Conservation (phyloP, 768 basidiomycete species). For the Termitomyces sp. region DNA sequence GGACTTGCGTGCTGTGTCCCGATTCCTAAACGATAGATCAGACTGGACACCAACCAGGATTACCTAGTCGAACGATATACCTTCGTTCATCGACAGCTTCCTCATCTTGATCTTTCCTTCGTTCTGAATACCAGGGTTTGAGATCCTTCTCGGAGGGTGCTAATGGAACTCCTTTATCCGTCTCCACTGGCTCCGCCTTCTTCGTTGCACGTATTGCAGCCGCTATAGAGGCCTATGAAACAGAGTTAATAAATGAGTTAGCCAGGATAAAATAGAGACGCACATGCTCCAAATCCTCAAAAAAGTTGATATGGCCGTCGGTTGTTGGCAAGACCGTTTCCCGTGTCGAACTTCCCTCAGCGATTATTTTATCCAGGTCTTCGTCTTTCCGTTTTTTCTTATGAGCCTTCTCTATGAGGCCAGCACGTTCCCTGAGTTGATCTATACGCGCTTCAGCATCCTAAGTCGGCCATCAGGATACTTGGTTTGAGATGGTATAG, state of each 20-base stretch:
- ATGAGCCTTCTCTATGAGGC: constrained; percentile 25
- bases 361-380: constrained; percentile 32
- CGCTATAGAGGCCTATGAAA: constrained; percentile 38
- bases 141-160: constrained; percentile 76
- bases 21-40: constrained; percentile 37
- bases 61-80: constrained; percentile 20
- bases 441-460: constrained; percentile 80
- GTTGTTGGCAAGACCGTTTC: constrained; percentile 40
- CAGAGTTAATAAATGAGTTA: not conserved
- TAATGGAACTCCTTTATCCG: constrained; percentile 69
- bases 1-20: constrained; percentile 61
- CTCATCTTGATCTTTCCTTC: constrained; percentile 7
- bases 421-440: constrained; percentile 59
- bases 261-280: constrained; percentile 6
- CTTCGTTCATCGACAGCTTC: constrained; percentile 26
- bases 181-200: constrained; percentile 44
- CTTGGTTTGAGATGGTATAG: not conserved
- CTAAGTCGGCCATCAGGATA: constrained; percentile 32
- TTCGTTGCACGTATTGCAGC: constrained; percentile 46
- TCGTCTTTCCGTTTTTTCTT: constrained; percentile 35
- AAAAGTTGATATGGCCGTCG: constrained; percentile 77
- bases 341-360: constrained; percentile 27
- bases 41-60: not conserved
- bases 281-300: constrained; percentile 78
- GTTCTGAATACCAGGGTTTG: constrained; percentile 71